These are phyloP conservation scores for Achaetomium macrosporum DNA, from an alignment of 2,329 filamentous ascomycete genomes.

Conservation along the genomic window DNA sequence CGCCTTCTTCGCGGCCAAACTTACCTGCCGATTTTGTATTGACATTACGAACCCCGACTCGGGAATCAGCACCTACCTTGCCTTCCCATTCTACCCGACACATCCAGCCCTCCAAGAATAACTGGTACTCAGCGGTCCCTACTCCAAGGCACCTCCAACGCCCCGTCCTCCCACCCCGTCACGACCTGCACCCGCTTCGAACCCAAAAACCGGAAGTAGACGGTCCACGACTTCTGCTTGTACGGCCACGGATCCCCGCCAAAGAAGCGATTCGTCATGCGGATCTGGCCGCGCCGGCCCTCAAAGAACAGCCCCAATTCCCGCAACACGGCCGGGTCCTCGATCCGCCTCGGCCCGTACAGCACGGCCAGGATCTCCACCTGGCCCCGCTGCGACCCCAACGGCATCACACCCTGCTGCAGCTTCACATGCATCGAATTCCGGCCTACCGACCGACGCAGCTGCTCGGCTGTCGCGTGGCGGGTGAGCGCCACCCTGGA, in stretches of 20 bases:
- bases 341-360: constrained; percentile 20
- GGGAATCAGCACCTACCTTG: too few species aligned
- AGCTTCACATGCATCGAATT: neutral
- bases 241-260: constrained; percentile 23
- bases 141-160: constrained; percentile 23
- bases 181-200: constrained; percentile 24
- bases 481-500: constrained; percentile 14
- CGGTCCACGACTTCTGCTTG: constrained; percentile 22
- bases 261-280: constrained; percentile 24
- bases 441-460: constrained; percentile 14
- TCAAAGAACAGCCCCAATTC: constrained; percentile 21
- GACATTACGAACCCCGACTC: too few species aligned
- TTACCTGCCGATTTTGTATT: too few species aligned
- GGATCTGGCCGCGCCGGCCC: constrained; percentile 20
- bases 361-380: constrained; percentile 23
- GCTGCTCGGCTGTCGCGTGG: constrained; percentile 16
- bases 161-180: constrained; percentile 29
- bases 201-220: constrained; percentile 17
- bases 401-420: neutral
- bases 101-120: too few species aligned
- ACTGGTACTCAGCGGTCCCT: neutral
- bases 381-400: neutral
- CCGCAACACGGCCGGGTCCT: constrained; percentile 17
- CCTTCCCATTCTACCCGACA: too few species aligned
- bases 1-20: too few species aligned